A percentile compares a stretch with the other conserved stretches of the same genome.
phyloP scores from a whole-genome alignment of 2,329 filamentous ascomycete species.

The Sordariomycetes sp. region DNA sequence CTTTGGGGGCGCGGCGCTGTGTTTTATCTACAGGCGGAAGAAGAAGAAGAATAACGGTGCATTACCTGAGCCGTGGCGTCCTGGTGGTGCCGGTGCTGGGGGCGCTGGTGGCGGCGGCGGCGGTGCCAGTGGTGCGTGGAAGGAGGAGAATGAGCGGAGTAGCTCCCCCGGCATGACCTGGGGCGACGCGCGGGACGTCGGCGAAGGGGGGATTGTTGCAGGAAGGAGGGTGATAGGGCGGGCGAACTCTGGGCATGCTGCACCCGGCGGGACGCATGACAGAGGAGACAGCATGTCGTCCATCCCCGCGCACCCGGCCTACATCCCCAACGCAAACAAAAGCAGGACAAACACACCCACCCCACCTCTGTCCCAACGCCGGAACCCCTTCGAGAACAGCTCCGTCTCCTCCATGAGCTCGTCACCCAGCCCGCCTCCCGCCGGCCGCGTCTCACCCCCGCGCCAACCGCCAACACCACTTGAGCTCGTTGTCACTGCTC shows the following conservation, averaged over 20 bases:
- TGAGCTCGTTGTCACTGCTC: not conserved
- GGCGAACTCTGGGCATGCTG: not conserved
- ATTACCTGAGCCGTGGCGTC: not conserved
- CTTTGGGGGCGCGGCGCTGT: constrained; percentile 25
- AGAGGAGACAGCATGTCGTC: not conserved
- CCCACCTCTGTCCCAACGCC: constrained; percentile 1
- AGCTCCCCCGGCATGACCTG: not conserved
- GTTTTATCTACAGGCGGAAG: constrained; percentile 34
- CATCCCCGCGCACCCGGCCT: constrained; percentile 34
- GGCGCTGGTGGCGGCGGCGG: not conserved
- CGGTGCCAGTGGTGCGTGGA: no score
- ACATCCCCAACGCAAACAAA: constrained; percentile 23
- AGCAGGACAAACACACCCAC: constrained; percentile 10
- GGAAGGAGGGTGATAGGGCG: constrained; percentile 9
- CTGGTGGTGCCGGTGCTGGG: not conserved
- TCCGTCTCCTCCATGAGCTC: not conserved
- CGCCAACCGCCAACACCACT: constrained; percentile 1
- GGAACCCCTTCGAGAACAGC: not conserved
- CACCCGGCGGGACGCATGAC: not conserved
- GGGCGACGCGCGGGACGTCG: no score
- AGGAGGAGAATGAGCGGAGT: constrained; percentile 3
- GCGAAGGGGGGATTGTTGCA: no score
- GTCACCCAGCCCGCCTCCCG: constrained; percentile 20
- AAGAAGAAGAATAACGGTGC: constrained; percentile 13
- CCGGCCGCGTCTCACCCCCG: constrained; percentile 14